Conservation (phyloP, 306 rosid species). For the Herpetospermum pedunculosum region DNA sequence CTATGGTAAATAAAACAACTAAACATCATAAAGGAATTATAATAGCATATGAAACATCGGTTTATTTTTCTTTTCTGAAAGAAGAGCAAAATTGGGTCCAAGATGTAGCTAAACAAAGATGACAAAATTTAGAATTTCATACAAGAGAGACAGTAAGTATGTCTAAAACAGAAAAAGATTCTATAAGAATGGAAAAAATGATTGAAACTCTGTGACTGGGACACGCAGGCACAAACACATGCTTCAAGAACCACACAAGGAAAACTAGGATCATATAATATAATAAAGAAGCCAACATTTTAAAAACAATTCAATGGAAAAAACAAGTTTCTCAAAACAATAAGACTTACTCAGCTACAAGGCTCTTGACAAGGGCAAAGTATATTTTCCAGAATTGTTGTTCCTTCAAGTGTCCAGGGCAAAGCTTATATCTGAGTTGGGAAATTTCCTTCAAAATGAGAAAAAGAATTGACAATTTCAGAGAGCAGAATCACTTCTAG, state of each 20-base stretch:
- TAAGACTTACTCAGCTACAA: conserved; percentile 59
- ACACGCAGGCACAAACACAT: not conserved
- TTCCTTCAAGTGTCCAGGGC: conserved; percentile 88
- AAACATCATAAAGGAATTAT: too few species aligned
- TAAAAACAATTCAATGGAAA: not conserved
- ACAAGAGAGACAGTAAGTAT: not conserved
- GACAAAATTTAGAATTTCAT: not conserved
- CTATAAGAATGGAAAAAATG: not conserved
- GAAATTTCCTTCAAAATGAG: conserved; percentile 59
- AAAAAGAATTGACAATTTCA: not conserved
- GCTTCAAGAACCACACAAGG: not conserved
- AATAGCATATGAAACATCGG: not conserved
- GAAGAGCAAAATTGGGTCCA: not conserved
- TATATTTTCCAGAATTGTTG: conserved; percentile 73
- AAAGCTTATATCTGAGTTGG: conserved; percentile 59
- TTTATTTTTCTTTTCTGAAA: not conserved
- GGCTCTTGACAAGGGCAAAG: conserved; percentile 60
- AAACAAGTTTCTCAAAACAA: not conserved
- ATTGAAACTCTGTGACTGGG: not conserved
- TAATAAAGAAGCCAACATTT: not conserved
- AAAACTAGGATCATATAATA: not conserved
- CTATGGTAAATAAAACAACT: too few species aligned
- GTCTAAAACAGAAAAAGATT: not conserved
- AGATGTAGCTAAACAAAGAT: not conserved
- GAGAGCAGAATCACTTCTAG: not conserved